Percentiles rank a stretch among this genome's conserved stretches.
Evolutionary conservation across 495 filamentous ascomycete species (phyloP).

Genomic region (Bryoglossum gracile): DNA sequence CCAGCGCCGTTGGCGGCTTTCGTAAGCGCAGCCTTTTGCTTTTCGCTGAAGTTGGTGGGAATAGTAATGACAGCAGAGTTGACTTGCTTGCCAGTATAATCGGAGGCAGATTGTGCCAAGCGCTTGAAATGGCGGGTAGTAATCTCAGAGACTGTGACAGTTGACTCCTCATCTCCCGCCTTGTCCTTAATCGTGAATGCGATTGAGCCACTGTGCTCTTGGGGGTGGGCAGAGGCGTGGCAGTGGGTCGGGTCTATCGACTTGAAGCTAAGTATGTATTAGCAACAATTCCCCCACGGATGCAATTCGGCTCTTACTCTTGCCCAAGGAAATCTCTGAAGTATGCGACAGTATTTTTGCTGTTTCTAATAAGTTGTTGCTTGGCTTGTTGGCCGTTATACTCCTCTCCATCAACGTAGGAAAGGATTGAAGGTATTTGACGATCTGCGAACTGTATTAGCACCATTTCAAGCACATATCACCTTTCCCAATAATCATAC

Average conservation of each 20-base stretch:
- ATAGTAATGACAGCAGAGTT: constrained; percentile 89
- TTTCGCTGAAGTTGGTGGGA: constrained; percentile 85
- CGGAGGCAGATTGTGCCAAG: constrained; percentile 73
- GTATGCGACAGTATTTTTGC: constrained; percentile 86
- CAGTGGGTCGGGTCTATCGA: constrained; percentile 92
- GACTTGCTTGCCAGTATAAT: constrained; percentile 86
- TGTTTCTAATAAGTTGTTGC: constrained; percentile 82
- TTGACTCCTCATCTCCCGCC: constrained; percentile 57
- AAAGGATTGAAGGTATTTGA: constrained; percentile 90
- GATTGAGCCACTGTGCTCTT: constrained; percentile 63
- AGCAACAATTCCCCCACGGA: constrained; percentile 1
- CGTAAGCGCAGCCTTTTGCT: constrained; percentile 72
- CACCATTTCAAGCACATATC: constrained; percentile 7
- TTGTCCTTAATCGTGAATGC: constrained; percentile 81
- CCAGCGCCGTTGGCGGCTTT: constrained; percentile 73
- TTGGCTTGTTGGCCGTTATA: constrained; percentile 96
- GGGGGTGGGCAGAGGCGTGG: constrained; percentile 87
- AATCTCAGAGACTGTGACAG: constrained; percentile 74
- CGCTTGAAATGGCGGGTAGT: constrained; percentile 81
- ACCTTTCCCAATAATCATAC: constrained; percentile 43
- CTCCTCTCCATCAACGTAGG: constrained; percentile 92
- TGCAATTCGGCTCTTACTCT: constrained; percentile 47
- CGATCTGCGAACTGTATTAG: constrained; percentile 54
- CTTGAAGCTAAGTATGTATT: constrained; percentile 55
- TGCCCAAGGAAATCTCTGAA: constrained; percentile 94